These are phyloP conservation scores for Sisymbrium altissimum DNA, from an alignment of 345 rosid species.

Conservation along the genomic window DNA sequence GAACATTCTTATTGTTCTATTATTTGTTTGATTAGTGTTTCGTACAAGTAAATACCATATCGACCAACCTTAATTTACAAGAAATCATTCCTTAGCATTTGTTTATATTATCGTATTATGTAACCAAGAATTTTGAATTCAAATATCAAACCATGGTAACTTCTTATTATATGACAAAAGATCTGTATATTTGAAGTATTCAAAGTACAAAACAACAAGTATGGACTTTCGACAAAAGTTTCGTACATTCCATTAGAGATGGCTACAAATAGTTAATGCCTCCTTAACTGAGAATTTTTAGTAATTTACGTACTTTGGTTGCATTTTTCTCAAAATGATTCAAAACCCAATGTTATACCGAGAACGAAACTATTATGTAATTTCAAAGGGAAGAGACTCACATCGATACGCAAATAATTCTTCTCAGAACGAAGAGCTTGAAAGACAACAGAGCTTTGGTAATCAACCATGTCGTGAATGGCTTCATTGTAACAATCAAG, in stretches of 20 bases:
- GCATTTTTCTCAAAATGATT: background rate
- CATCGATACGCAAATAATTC: slow-evolving; percentile 67
- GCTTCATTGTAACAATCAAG: slow-evolving; percentile 51
- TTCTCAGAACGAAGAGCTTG: slow-evolving; percentile 54
- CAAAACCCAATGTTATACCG: background rate
- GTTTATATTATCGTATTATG: background rate
- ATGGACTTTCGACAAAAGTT: background rate
- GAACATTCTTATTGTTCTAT: background rate
- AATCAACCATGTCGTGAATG: slow-evolving; percentile 63
- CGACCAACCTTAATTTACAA: background rate
- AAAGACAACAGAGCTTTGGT: slow-evolving; percentile 53
- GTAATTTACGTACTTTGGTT: background rate
- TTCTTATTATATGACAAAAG: background rate
- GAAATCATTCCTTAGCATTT: background rate
- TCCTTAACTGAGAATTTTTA: background rate
- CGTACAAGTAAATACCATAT: slow-evolving; percentile 17
- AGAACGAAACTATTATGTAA: background rate
- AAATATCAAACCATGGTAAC: background rate
- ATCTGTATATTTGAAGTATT: background rate
- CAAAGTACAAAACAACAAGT: background rate
- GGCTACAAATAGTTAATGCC: background rate
- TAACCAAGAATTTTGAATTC: background rate
- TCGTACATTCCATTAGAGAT: background rate
- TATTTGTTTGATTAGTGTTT: slow-evolving; percentile 2
- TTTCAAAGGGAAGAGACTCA: slow-evolving; percentile 29